Evolutionary conservation across 73 alveolate genomes (phyloP), one percentile per base, ranked within the genome.

Genomic region (Symbiodinium natans): DNA sequence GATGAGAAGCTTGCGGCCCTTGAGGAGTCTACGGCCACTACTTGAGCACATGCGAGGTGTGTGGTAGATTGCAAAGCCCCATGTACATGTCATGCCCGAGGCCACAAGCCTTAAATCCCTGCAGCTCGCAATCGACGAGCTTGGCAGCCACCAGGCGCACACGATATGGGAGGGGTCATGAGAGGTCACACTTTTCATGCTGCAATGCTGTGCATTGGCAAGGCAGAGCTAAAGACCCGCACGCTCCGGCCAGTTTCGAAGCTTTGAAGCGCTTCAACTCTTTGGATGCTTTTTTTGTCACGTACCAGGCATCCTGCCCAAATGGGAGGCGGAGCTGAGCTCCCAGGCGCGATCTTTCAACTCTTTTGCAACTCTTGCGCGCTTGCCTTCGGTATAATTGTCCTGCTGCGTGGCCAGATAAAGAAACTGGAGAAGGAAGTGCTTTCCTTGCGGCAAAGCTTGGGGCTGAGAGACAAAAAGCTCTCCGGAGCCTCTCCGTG

Each of bases 191-290:
- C 68, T 52, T 52, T 11, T 52, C 27, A 27, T 15, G 34, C 13
- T 27, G 10, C 31, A 8, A 31, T 63, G n/a, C n/a, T n/a, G n/a
- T n/a, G n/a, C 34, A 21, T 15, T 63, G 77, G 17, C 36, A 31
- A 63, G 77, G 77, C 77, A 0, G 77, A 63, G 77, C 77, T 63
- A 34, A 63, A 63, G 77, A 63, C 77, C n/a, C n/a, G 77, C 77
- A 34, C 31, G 36, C 0, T 25, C 31, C 77, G 15, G 36, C 36
- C 77, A 27, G 3, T 1, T 27, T 63, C 29, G 21, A 52, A 3
- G 13, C 68, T 52, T n/a, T n/a, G n/a, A n/a, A n/a, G n/a, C 68
- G 77, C 77, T 23, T 63, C 77, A 23, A 11, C 17, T 21, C 25
- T 2, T 0, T 11, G 10, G 77, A 31, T 19, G 77, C 15, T 17